Percentiles rank a stretch among this genome's conserved stretches.
Conservation (phyloP, 495 filamentous ascomycete genomes). For the Haplographium delicatum region DNA sequence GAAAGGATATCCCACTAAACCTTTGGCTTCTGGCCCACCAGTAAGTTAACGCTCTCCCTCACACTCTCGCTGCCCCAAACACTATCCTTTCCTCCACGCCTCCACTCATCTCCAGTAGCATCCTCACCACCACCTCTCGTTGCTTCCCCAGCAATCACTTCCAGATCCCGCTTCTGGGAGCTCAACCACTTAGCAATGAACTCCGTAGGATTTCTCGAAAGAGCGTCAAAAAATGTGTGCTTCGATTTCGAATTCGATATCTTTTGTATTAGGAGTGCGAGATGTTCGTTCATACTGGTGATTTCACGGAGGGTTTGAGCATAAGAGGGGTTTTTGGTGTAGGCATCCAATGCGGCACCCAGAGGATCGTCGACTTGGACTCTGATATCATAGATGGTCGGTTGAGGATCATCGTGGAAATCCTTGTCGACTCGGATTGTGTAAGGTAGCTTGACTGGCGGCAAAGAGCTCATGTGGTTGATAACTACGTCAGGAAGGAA, state of each 20-base stretch:
- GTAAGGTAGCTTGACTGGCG: conserved; percentile 81
- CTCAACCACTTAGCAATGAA: conserved; percentile 82
- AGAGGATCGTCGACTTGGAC: conserved; percentile 83
- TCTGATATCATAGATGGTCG: conserved; percentile 83
- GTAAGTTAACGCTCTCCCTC: conserved; percentile 49
- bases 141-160: conserved; percentile 81
- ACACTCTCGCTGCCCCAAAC: conserved; percentile 50
- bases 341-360: conserved; percentile 56
- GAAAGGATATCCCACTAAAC: neutral
- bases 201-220: conserved; percentile 72
- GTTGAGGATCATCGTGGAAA: conserved; percentile 59
- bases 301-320: conserved; percentile 64
- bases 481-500: conserved; percentile 71
- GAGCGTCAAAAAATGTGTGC: conserved; percentile 70
- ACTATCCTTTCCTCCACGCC: conserved; percentile 43
- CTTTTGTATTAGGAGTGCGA: conserved; percentile 73
- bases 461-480: conserved; percentile 68
- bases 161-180: conserved; percentile 83
- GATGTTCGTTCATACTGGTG: conserved; percentile 69
- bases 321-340: conserved; percentile 53
- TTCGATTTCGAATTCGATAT: conserved; percentile 76
- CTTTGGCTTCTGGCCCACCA: conserved; percentile 39
- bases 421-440: conserved; percentile 90
- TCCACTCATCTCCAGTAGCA: conserved; percentile 49
- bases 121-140: conserved; percentile 61